Conservation (phyloP, 2,329 filamentous ascomycete species). For the Dactylellina cionopaga region DNA sequence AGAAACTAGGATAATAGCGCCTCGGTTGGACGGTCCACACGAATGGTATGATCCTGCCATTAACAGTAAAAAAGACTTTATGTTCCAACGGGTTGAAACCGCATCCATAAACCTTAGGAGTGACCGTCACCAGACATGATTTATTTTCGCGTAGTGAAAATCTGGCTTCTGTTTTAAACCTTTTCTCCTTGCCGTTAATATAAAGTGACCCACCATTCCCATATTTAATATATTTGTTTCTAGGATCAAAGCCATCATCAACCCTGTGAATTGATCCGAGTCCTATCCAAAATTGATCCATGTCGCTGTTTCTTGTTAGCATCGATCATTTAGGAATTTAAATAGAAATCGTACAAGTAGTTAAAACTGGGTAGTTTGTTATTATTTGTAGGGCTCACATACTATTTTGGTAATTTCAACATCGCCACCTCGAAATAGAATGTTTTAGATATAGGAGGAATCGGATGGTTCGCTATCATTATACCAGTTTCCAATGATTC, state of each 20-base stretch:
- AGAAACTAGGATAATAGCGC: constrained; percentile 13
- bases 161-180: background rate
- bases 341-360: too few relatives aligned
- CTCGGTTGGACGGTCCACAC: background rate
- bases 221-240: background rate
- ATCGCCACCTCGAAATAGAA: constrained; percentile 24
- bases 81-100: constrained; percentile 11
- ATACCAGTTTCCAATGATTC: too few relatives aligned
- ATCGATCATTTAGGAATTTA: too few relatives aligned
- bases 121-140: background rate
- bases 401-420: background rate
- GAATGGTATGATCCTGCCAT: constrained; percentile 2
- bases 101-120: constrained; percentile 1
- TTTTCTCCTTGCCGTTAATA: background rate
- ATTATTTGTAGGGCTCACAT: background rate
- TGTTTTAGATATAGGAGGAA: background rate
- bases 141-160: too few relatives aligned
- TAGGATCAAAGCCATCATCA: background rate
- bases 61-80: constrained; percentile 20
- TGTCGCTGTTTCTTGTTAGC: background rate
- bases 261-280: background rate
- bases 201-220: background rate
- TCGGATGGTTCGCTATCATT: constrained; percentile 4
- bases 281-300: background rate
- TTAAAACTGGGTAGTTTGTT: too few relatives aligned